phyloP scores from a whole-genome alignment of 202 grass and related monocot species.

The Carex arenaria region DNA sequence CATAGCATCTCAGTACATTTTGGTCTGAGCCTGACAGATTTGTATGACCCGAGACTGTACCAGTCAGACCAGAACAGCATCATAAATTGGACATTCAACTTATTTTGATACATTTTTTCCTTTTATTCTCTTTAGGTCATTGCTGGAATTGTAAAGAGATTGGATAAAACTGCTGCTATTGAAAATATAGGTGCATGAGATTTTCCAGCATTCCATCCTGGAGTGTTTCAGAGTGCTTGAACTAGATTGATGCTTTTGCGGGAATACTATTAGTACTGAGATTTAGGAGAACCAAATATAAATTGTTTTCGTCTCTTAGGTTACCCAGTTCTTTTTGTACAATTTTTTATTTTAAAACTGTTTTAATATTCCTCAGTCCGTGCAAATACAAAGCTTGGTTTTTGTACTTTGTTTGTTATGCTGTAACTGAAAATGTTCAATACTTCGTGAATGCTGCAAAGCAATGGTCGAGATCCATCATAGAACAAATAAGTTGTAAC shows the following conservation, averaged over 20 bases:
- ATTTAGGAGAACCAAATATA: constrained; percentile 4
- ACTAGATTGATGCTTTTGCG: not conserved
- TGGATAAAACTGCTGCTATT: constrained; percentile 62
- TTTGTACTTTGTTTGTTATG: not conserved
- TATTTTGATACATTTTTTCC: not conserved
- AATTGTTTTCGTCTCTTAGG: not conserved
- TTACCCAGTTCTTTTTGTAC: not conserved
- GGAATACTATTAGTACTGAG: not conserved
- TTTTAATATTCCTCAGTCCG: not conserved
- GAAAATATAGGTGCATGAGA: constrained; percentile 82
- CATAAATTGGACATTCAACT: not conserved
- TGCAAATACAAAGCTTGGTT: not conserved
- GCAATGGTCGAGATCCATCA: not conserved
- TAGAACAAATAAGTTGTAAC: not conserved
- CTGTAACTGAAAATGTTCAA: not conserved
- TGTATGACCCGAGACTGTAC: not conserved
- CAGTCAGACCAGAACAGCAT: not conserved
- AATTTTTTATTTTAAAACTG: not conserved
- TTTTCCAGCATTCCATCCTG: not conserved
- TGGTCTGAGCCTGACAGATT: not conserved
- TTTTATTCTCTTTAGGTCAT: constrained; percentile 54
- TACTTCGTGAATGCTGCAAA: not conserved
- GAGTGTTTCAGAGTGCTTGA: constrained; percentile 1
- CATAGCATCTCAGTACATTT: not conserved
- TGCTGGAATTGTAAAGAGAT: constrained; percentile 88